These are phyloP conservation scores for Poronia punctata DNA, from an alignment of 495 filamentous ascomycete species.

Conservation along the genomic window DNA sequence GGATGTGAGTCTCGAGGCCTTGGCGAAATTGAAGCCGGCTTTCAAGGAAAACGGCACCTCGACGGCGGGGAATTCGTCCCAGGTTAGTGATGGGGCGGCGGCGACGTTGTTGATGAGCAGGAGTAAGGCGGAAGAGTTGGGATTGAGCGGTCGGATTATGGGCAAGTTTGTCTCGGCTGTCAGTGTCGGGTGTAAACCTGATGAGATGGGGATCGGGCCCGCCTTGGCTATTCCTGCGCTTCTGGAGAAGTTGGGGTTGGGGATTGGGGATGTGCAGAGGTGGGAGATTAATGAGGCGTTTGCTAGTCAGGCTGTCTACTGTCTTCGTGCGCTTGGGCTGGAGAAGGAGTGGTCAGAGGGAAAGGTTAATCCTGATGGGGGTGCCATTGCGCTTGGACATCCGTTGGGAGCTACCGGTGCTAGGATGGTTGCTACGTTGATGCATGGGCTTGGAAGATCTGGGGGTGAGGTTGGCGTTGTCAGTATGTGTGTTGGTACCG, in stretches of 20 bases:
- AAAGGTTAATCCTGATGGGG: constrained; percentile 83
- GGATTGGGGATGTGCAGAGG: constrained; percentile 63
- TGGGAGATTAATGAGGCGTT: constrained; percentile 99
- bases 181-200: constrained; percentile 70
- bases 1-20: constrained; percentile 56
- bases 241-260: constrained; percentile 56
- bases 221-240: constrained; percentile 80
- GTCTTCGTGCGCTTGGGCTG: constrained; percentile 64
- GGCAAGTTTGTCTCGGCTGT: constrained; percentile 71
- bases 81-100: constrained; percentile 83
- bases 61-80: constrained; percentile 82
- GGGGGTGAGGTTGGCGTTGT: constrained; percentile 63
- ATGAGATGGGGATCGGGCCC: constrained; percentile 92
- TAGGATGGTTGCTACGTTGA: constrained; percentile 67
- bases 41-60: constrained; percentile 65
- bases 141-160: constrained; percentile 60
- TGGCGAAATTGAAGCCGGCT: constrained; percentile 76
- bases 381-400: constrained; percentile 88
- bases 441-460: constrained; percentile 55
- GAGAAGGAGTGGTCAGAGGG: constrained; percentile 51
- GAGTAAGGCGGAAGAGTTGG: constrained; percentile 71
- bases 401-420: constrained; percentile 90
- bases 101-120: constrained; percentile 76
- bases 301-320: constrained; percentile 81
- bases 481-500: constrained; percentile 86